A percentile compares a stretch with the other conserved stretches of the same genome.
phyloP scores from a whole-genome alignment of 1,284 basidiomycete species.

The Trichosporon faecale region DNA sequence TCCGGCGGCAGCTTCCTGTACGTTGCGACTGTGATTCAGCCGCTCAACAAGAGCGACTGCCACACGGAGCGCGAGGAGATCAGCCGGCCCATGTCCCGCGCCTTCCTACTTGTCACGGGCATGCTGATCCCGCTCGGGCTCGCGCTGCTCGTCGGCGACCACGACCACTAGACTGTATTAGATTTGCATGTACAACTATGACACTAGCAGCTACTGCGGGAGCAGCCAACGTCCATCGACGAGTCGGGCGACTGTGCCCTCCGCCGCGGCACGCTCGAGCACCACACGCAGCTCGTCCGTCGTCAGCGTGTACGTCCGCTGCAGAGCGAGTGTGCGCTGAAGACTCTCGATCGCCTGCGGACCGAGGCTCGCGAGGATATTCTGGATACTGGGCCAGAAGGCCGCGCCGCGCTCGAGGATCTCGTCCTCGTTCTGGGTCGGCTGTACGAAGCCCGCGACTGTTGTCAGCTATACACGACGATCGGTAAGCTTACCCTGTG shows the following conservation, averaged over 20 bases:
- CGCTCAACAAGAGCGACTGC: conserved; percentile 52
- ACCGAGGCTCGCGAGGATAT: conserved; percentile 76
- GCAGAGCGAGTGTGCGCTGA: conserved; percentile 73
- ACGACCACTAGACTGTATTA: conserved; percentile 27
- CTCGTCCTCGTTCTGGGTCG: neutral
- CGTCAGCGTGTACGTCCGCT: conserved; percentile 71
- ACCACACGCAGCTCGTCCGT: conserved; percentile 63
- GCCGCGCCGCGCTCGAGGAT: neutral
- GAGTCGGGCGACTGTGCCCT: neutral
- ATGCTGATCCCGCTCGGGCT: conserved; percentile 67
- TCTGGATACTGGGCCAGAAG: neutral
- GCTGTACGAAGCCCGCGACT: neutral
- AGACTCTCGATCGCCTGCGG: conserved; percentile 68
- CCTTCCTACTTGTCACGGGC: conserved; percentile 61
- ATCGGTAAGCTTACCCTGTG: conserved; percentile 71
- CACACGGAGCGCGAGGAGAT: conserved; percentile 12
- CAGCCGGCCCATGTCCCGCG: conserved; percentile 51
- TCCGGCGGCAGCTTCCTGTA: conserved; percentile 87
- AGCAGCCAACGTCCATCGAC: conserved; percentile 1
- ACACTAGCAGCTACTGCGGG: neutral
- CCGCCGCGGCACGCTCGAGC: neutral
- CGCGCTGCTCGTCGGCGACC: conserved; percentile 57
- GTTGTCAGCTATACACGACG: conserved; percentile 22
- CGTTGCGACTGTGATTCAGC: conserved; percentile 84
- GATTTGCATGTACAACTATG: conserved; percentile 8